Percentiles rank a stretch among this genome's conserved stretches.
Conservation (phyloP, 2,329 filamentous ascomycete genomes). For the Colletotrichum sp. region DNA sequence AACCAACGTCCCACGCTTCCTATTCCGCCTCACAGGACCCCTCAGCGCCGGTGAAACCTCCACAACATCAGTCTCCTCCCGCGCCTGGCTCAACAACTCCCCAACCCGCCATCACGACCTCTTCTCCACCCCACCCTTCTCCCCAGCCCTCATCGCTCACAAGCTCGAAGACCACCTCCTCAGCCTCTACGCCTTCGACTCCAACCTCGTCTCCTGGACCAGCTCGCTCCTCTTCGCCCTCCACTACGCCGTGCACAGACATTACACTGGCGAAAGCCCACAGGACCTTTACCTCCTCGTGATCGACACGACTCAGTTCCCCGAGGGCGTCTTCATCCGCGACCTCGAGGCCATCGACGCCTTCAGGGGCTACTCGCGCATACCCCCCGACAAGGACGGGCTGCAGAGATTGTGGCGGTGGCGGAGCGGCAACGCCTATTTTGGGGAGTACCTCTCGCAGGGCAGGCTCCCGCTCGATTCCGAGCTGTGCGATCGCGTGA, state of each 20-base stretch:
- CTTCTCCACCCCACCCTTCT: background rate
- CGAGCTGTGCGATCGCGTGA: background rate
- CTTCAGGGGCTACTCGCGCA: background rate
- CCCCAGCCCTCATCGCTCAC: background rate
- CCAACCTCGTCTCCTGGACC: background rate
- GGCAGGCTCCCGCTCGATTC: background rate
- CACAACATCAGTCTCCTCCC: background rate
- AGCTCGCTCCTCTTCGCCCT: background rate
- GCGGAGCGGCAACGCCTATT: background rate
- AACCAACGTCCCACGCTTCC: background rate
- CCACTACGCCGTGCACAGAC: background rate
- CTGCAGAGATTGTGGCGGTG: background rate
- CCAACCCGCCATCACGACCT: background rate
- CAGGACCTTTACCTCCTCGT: background rate
- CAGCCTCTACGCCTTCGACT: background rate
- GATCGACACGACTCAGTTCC: background rate
- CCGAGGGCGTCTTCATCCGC: background rate
- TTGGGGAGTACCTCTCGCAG: background rate
- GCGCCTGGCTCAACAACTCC: background rate
- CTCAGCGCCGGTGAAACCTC: background rate
- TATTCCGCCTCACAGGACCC: background rate
- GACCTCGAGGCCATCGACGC: background rate
- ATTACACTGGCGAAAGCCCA: background rate
- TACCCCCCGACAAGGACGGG: background rate
- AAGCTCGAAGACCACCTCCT: background rate